Percentiles rank a stretch among this genome's conserved stretches.
These are phyloP conservation scores for Fraxinus floribunda DNA, from an alignment of 305 asterid species.

Conservation along the genomic window DNA sequence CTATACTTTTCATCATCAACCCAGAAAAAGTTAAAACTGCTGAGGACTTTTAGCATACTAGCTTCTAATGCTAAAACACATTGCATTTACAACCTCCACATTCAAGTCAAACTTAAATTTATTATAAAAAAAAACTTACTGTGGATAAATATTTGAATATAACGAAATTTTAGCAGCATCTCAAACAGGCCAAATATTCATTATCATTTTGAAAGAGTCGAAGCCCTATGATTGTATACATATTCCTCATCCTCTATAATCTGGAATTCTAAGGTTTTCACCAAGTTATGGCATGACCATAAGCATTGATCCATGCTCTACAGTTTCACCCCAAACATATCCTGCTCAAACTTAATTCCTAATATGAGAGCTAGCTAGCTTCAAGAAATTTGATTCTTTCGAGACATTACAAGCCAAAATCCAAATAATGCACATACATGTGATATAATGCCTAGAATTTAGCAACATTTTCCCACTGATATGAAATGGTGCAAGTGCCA, in stretches of 20 bases:
- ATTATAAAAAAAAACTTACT: neutral
- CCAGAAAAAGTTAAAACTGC: neutral
- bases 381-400: neutral
- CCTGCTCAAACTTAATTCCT: neutral
- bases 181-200: neutral
- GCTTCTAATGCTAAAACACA: neutral
- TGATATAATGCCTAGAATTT: neutral
- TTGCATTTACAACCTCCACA: neutral
- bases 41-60: neutral
- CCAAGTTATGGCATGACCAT: neutral
- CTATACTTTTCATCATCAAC: neutral
- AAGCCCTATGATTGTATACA: neutral
- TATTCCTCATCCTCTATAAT: neutral
- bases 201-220: neutral
- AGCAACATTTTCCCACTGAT: neutral
- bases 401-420: neutral
- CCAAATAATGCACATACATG: neutral
- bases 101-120: neutral
- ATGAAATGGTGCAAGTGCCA: neutral
- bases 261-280: neutral
- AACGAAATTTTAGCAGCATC: neutral
- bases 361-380: neutral
- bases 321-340: neutral
- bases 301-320: neutral
- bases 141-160: neutral